Conservation (phyloP, 345 rosid species). For the Alliaria petiolata region DNA sequence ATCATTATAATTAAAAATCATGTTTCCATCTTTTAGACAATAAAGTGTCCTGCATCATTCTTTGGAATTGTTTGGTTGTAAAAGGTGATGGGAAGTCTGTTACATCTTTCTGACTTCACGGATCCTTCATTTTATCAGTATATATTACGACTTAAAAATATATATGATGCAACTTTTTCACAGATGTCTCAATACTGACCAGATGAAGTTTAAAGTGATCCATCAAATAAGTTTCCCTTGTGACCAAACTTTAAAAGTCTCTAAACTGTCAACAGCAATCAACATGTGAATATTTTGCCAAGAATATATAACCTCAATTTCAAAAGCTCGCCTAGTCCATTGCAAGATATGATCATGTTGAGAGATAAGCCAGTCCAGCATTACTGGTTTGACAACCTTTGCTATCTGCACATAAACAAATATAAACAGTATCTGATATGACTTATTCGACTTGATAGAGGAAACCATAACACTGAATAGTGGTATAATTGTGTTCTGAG, state of each 20-base stretch:
- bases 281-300: neutral
- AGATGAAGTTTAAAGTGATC: slow-evolving; percentile 5
- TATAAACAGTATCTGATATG: neutral
- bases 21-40: slow-evolving; percentile 3
- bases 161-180: neutral
- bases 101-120: neutral
- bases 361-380: slow-evolving; percentile 95
- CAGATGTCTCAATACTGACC: neutral
- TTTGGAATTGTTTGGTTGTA: neutral
- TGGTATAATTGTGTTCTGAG: neutral
- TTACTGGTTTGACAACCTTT: slow-evolving; percentile 63
- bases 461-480: slow-evolving; percentile 9
- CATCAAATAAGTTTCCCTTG: neutral
- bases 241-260: neutral
- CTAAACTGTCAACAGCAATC: slow-evolving; percentile 10
- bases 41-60: neutral
- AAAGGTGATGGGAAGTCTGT: slow-evolving; percentile 4
- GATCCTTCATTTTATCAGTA: neutral
- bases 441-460: slow-evolving; percentile 1
- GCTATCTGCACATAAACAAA: slow-evolving; percentile 53
- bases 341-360: slow-evolving; percentile 88
- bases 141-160: neutral
- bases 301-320: slow-evolving; percentile 67
- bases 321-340: slow-evolving; percentile 90
- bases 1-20: neutral